A percentile compares a stretch with the other conserved stretches of the same genome.
phyloP scores from a whole-genome alignment of 768 basidiomycete species.

The Lactarius sp. region DNA sequence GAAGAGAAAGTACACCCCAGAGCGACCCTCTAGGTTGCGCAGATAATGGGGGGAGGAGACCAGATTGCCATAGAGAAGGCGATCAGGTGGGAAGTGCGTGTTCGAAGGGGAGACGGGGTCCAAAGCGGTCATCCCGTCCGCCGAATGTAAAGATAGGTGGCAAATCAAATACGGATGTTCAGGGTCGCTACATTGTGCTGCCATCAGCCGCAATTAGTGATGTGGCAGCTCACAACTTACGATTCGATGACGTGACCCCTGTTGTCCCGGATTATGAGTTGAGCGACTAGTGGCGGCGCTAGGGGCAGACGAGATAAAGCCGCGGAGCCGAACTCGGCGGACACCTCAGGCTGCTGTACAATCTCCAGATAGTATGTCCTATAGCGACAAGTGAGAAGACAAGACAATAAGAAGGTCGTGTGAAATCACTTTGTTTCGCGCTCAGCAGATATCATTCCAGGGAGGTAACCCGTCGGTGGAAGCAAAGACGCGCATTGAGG shows the following conservation, averaged over 20 bases:
- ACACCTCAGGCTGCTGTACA: constrained; percentile 76
- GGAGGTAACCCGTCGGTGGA: constrained; percentile 9
- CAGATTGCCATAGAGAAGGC: constrained; percentile 77
- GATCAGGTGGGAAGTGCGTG: constrained; percentile 42
- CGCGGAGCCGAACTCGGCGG: constrained; percentile 75
- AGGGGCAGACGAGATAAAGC: constrained; percentile 76
- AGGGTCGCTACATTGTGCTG: constrained; percentile 52
- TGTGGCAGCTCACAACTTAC: constrained; percentile 47
- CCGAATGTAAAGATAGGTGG: constrained; percentile 69
- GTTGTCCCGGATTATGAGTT: constrained; percentile 67
- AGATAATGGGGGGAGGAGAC: constrained; percentile 78
- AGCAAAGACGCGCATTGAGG: constrained; percentile 16
- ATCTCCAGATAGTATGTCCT: constrained; percentile 74
- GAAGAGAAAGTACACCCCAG: constrained; percentile 85
- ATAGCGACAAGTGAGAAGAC: constrained; percentile 3
- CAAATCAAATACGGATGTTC: constrained; percentile 88
- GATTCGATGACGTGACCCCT: constrained; percentile 68
- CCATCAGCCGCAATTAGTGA: constrained; percentile 12
- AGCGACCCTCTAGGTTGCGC: constrained; percentile 73
- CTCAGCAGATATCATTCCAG: constrained; percentile 17
- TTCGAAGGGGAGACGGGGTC: constrained; percentile 60
- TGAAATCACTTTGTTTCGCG: constrained; percentile 26
- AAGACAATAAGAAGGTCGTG: background rate
- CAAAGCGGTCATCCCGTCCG: constrained; percentile 57
- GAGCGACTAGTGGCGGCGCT: constrained; percentile 79